Evolutionary conservation across 108 stramenopile genomes (phyloP).

Genomic region (Craspedostauros australis): DNA sequence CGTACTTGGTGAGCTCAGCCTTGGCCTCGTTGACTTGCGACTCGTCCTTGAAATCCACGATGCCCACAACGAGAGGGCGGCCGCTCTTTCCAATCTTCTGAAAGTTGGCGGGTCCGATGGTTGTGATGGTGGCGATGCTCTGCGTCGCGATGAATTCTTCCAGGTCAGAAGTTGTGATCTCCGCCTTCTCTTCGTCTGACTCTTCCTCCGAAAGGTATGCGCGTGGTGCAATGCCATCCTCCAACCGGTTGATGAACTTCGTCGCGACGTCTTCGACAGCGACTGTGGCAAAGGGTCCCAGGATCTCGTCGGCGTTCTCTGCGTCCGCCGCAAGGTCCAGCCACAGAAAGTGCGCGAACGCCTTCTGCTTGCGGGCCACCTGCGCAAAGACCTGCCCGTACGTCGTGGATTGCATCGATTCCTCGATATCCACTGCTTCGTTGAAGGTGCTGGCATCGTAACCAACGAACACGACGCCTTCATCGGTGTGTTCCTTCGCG

Average conservation of each 20-base stretch:
- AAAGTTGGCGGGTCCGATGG: slow-evolving; percentile 65
- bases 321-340: slow-evolving; percentile 29
- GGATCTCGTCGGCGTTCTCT: slow-evolving; percentile 28
- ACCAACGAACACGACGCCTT: slow-evolving; percentile 55
- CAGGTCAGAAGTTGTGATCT: slow-evolving; percentile 1
- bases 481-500: slow-evolving; percentile 10
- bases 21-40: slow-evolving; percentile 30
- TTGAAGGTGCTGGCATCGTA: slow-evolving; percentile 37
- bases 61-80: slow-evolving; percentile 62
- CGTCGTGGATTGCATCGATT: slow-evolving; percentile 36
- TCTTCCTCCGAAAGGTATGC: slow-evolving; percentile 50
- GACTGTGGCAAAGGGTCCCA: not conserved
- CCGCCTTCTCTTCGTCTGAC: slow-evolving; percentile 17
- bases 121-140: slow-evolving; percentile 53
- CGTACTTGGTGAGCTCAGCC: slow-evolving; percentile 46
- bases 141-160: slow-evolving; percentile 45
- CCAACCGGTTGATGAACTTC: slow-evolving; percentile 23
- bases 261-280: no score
- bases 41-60: slow-evolving; percentile 42
- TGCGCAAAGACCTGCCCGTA: slow-evolving; percentile 56
- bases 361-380: slow-evolving; percentile 66
- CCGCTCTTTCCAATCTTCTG: slow-evolving; percentile 53
- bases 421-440: slow-evolving; percentile 7
- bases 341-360: slow-evolving; percentile 53
- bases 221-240: slow-evolving; percentile 2